phyloP scores from a whole-genome alignment of 768 basidiomycete genomes.

The Leucosporidium creatinivorum region DNA sequence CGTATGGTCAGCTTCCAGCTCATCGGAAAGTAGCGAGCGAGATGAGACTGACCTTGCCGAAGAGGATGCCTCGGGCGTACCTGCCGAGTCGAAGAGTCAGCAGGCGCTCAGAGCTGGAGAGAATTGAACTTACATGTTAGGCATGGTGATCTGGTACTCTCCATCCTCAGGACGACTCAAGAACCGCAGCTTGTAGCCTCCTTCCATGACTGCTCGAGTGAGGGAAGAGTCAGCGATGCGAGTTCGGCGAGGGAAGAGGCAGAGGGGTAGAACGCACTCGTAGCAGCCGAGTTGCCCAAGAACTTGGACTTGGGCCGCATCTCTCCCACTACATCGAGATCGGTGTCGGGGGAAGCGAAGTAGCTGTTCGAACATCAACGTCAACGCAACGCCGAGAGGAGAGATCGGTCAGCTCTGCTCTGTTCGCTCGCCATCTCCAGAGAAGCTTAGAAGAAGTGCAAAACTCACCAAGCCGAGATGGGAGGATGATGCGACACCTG shows the following conservation, averaged over 20 bases:
- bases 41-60: slow-evolving; percentile 47
- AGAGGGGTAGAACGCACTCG: slow-evolving; percentile 41
- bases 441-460: slow-evolving; percentile 20
- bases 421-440: slow-evolving; percentile 84
- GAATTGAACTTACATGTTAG: slow-evolving; percentile 68
- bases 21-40: too few species aligned
- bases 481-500: slow-evolving; percentile 97
- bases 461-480: slow-evolving; percentile 44
- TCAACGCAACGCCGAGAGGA: too few species aligned
- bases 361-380: slow-evolving; percentile 30
- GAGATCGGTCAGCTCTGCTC: slow-evolving; percentile 53
- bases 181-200: slow-evolving; percentile 59
- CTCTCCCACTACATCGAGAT: slow-evolving; percentile 79
- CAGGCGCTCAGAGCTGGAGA: not conserved
- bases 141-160: slow-evolving; percentile 90
- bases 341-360: slow-evolving; percentile 87
- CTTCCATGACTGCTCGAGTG: slow-evolving; percentile 53
- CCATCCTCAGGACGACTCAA: slow-evolving; percentile 34
- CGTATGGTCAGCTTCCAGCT: too few species aligned
- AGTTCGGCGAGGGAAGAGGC: too few species aligned
- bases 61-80: slow-evolving; percentile 47
- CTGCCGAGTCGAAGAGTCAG: not conserved
- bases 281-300: slow-evolving; percentile 92
- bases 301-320: slow-evolving; percentile 92
- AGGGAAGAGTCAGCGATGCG: too few species aligned